Conservation (phyloP, 2,329 filamentous ascomycete species). For the Colletotrichum spinosum region DNA sequence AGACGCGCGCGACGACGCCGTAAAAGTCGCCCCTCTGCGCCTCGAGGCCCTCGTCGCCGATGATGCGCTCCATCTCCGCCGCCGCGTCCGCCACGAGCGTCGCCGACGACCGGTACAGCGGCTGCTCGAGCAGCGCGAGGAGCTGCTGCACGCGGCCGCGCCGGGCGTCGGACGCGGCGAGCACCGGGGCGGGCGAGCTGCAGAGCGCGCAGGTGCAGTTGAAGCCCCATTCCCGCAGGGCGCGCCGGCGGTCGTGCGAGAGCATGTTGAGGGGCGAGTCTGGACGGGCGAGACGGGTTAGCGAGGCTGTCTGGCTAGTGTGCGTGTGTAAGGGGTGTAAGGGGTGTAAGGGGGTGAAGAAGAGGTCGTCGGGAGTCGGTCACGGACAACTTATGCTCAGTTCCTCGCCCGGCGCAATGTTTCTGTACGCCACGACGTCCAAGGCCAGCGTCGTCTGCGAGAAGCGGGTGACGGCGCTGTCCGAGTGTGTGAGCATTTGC, state of each 20-base stretch:
- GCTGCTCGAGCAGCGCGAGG: slow-evolving; percentile 38
- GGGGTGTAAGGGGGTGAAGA: not conserved
- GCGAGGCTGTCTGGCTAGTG: not conserved
- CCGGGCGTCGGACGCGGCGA: slow-evolving; percentile 39
- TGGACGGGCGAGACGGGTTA: not conserved
- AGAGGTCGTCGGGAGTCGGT: too few species aligned
- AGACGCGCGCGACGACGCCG: slow-evolving; percentile 39
- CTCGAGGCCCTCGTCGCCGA: slow-evolving; percentile 40
- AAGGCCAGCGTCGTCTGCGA: slow-evolving; percentile 45
- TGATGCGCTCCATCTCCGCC: slow-evolving; percentile 38
- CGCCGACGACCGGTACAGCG: slow-evolving; percentile 31
- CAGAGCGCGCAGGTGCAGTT: slow-evolving; percentile 44
- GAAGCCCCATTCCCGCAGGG: slow-evolving; percentile 44
- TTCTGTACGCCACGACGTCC: slow-evolving; percentile 48
- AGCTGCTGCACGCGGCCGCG: slow-evolving; percentile 40
- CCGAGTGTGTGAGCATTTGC: not conserved
- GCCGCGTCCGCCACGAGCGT: slow-evolving; percentile 33
- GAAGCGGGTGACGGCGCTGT: slow-evolving; percentile 48
- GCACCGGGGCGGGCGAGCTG: slow-evolving; percentile 29
- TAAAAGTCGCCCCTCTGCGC: slow-evolving; percentile 43
- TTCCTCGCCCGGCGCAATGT: slow-evolving; percentile 49
- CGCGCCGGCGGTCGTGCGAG: slow-evolving; percentile 39
- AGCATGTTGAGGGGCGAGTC: slow-evolving; percentile 44
- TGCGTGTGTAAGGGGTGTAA: not conserved
- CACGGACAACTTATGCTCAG: slow-evolving; percentile 50